These are phyloP conservation scores for Cajanus cajan DNA, from an alignment of 306 rosid species.

Conservation along the genomic window DNA sequence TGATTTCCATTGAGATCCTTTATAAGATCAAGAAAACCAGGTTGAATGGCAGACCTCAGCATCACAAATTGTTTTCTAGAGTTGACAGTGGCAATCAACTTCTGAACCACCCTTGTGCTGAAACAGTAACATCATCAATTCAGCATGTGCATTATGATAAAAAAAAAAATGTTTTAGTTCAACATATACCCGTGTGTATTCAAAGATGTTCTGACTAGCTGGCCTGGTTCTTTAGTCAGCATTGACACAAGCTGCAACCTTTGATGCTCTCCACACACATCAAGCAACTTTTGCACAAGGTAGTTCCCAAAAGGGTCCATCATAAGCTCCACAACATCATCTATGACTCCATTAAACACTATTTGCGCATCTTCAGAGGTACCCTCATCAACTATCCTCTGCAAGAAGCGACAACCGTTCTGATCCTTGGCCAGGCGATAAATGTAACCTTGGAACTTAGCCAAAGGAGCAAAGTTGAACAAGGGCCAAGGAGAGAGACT, in stretches of 20 bases:
- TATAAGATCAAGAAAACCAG: slow-evolving; percentile 60
- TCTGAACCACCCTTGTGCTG: slow-evolving; percentile 2
- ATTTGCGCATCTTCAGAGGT: background rate
- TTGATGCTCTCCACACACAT: background rate
- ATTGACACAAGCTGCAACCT: background rate
- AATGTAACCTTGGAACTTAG: background rate
- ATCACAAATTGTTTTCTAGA: background rate
- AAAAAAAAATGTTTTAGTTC: background rate
- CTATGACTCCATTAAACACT: background rate
- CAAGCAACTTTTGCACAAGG: background rate
- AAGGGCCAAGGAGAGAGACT: background rate
- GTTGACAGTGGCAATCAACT: background rate
- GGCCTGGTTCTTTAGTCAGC: background rate
- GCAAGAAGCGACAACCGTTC: background rate
- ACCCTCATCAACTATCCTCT: background rate
- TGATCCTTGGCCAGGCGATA: background rate
- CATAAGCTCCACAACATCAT: background rate
- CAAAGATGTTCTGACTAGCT: background rate
- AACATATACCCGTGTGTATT: background rate
- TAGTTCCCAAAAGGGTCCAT: background rate
- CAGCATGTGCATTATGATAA: background rate
- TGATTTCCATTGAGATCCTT: slow-evolving; percentile 48
- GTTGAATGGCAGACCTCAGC: slow-evolving; percentile 10
- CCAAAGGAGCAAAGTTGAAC: background rate
- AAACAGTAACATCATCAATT: background rate